Evolutionary conservation across 179 eudicot genomes (phyloP).

Genomic region (Corrigiola litoralis): DNA sequence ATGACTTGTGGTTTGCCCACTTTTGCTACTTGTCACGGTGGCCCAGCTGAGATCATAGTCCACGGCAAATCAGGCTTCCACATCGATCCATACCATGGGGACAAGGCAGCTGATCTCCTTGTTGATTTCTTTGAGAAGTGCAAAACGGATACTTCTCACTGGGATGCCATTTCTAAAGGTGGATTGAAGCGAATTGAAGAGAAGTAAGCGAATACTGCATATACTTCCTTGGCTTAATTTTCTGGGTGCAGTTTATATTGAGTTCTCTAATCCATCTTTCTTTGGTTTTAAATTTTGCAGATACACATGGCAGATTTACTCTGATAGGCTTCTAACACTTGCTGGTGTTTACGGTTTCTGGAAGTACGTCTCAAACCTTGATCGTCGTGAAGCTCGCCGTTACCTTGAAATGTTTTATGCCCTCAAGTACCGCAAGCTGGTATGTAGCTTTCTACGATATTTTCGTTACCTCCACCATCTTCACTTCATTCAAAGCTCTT

Average conservation of each 20-base stretch:
- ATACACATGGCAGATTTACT: slow-evolving; percentile 65
- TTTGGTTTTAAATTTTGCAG: slow-evolving; percentile 23
- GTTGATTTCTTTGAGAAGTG: slow-evolving; percentile 74
- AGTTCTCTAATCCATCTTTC: background rate
- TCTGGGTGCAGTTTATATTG: background rate
- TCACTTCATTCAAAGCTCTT: background rate
- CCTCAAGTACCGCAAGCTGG: slow-evolving; percentile 58
- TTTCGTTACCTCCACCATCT: background rate
- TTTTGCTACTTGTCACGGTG: slow-evolving; percentile 90
- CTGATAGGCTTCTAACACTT: slow-evolving; percentile 55
- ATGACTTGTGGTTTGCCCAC: slow-evolving; percentile 91
- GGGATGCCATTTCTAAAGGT: slow-evolving; percentile 57
- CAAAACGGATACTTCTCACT: slow-evolving; percentile 43
- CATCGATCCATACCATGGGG: slow-evolving; percentile 75
- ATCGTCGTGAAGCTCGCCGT: slow-evolving; percentile 63
- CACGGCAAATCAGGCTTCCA: slow-evolving; percentile 76
- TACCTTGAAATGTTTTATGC: slow-evolving; percentile 67
- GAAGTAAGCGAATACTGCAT: slow-evolving; percentile 24
- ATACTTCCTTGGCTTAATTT: too few relatives aligned
- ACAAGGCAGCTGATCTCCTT: slow-evolving; percentile 47
- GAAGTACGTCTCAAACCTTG: slow-evolving; percentile 66
- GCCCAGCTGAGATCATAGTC: slow-evolving; percentile 93
- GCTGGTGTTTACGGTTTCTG: slow-evolving; percentile 73
- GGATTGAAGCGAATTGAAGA: slow-evolving; percentile 35
- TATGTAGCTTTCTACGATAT: slow-evolving; percentile 17